Conservation (phyloP, 164 flowering plant species). For the Magnolia sinica region DNA sequence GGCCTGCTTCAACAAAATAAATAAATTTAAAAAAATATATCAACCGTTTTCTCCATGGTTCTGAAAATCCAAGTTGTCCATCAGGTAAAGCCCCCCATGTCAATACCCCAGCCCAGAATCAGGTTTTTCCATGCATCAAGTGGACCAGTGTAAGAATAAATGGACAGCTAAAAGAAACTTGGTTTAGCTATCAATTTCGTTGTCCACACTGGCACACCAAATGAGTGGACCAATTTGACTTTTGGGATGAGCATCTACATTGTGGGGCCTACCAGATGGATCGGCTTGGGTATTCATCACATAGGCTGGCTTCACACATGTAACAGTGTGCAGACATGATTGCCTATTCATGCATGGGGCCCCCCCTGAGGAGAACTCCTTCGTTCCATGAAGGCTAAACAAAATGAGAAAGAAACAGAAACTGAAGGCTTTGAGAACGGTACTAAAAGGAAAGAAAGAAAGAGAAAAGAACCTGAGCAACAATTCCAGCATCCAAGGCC, state of each 20-base stretch:
- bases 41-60: neutral
- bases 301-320: neutral
- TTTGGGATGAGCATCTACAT: neutral
- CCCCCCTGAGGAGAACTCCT: neutral
- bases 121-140: neutral
- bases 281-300: neutral
- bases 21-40: too few species aligned
- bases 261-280: neutral
- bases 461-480: slow-evolving; percentile 58
- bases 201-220: neutral
- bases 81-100: neutral
- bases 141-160: neutral
- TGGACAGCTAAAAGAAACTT: neutral
- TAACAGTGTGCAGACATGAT: neutral
- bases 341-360: neutral
- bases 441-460: neutral
- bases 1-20: slow-evolving; percentile 38
- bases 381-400: neutral
- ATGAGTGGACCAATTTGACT: neutral
- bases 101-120: neutral
- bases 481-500: slow-evolving; percentile 66
- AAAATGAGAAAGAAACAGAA: neutral
- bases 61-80: neutral
- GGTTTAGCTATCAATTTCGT: neutral
- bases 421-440: neutral